Conservation (phyloP, 2,329 filamentous ascomycete species). For the Niveomyces coronatus region DNA sequence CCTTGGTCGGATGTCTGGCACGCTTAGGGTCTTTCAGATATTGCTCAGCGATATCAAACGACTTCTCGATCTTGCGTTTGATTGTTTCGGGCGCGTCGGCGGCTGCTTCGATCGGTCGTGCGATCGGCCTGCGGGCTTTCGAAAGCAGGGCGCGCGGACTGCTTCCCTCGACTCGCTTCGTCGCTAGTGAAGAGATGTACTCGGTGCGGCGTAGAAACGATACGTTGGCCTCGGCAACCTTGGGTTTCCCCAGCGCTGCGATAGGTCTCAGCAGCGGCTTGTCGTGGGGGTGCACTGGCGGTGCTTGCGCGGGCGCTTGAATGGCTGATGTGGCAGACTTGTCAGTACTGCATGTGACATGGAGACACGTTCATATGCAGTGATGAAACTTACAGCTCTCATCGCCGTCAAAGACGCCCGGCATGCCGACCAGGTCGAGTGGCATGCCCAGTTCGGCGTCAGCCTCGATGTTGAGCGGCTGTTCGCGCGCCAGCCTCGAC, state of each 20-base stretch:
- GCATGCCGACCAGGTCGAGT: slow-evolving; percentile 87
- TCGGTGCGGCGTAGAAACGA: slow-evolving; percentile 94
- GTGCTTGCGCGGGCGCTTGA: slow-evolving; percentile 62
- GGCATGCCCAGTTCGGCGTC: slow-evolving; percentile 98
- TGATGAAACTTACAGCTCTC: slow-evolving; percentile 63
- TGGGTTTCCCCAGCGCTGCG: slow-evolving; percentile 74
- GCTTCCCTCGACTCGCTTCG: slow-evolving; percentile 38
- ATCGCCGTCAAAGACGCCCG: slow-evolving; percentile 88
- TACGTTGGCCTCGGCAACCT: slow-evolving; percentile 64
- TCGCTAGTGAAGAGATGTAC: slow-evolving; percentile 64
- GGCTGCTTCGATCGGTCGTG: slow-evolving; percentile 47
- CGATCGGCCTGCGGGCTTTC: slow-evolving; percentile 23
- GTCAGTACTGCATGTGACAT: no score
- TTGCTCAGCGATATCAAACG: slow-evolving; percentile 44
- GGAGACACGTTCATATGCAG: no score
- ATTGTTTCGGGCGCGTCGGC: slow-evolving; percentile 55
- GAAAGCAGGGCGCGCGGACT: slow-evolving; percentile 29
- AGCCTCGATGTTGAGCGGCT: slow-evolving; percentile 91
- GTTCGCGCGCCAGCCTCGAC: slow-evolving; percentile 77
- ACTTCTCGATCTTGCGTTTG: slow-evolving; percentile 55
- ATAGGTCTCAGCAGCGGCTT: slow-evolving; percentile 73
- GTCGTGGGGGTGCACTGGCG: slow-evolving; percentile 72
- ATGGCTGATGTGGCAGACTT: slow-evolving; percentile 48
- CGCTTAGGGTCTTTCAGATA: slow-evolving; percentile 43
- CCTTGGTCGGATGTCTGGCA: slow-evolving; percentile 49